These are phyloP conservation scores for Meyerozyma guilliermondii DNA, from an alignment of 1,139 yeast genomes.

Conservation along the genomic window DNA sequence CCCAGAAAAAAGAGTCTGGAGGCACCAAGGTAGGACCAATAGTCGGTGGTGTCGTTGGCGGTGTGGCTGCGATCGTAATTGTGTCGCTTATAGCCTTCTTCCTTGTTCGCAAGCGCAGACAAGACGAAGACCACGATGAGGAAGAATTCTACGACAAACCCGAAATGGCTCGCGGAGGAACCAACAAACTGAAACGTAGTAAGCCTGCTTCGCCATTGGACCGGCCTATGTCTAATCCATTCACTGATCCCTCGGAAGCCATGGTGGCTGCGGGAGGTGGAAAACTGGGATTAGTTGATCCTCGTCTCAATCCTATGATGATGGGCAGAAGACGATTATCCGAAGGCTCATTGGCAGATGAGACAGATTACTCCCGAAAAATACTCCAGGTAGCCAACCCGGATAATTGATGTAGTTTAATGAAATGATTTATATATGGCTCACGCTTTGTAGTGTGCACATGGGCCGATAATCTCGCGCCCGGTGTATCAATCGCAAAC, in stretches of 20 bases:
- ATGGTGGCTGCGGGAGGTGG: conserved; percentile 18
- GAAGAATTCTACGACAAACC: conserved; percentile 34
- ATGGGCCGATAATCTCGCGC: background rate
- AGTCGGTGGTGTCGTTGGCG: conserved; percentile 70
- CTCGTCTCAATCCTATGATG: conserved; percentile 63
- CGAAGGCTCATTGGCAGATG: conserved; percentile 76
- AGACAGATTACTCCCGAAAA: conserved; percentile 70
- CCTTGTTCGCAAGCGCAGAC: conserved; percentile 37
- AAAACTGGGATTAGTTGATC: conserved; percentile 30
- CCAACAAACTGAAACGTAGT: conserved; percentile 20
- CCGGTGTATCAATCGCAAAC: background rate
- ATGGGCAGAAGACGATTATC: conserved; percentile 69
- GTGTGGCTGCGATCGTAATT: conserved; percentile 43
- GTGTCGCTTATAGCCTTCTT: conserved; percentile 43
- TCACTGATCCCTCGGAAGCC: conserved; percentile 56
- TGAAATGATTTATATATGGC: background rate
- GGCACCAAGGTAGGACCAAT: conserved; percentile 46
- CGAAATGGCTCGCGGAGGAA: conserved; percentile 21
- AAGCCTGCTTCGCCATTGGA: conserved; percentile 22
- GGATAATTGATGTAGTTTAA: conserved; percentile 22
- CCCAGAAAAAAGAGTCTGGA: conserved; percentile 5
- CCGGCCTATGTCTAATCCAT: conserved; percentile 47
- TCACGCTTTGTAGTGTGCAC: conserved; percentile 1
- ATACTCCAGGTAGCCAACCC: conserved; percentile 74
- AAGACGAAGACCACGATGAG: conserved; percentile 46